phyloP scores from a whole-genome alignment of 2,329 filamentous ascomycete species.

The Pezicula rhizophila region DNA sequence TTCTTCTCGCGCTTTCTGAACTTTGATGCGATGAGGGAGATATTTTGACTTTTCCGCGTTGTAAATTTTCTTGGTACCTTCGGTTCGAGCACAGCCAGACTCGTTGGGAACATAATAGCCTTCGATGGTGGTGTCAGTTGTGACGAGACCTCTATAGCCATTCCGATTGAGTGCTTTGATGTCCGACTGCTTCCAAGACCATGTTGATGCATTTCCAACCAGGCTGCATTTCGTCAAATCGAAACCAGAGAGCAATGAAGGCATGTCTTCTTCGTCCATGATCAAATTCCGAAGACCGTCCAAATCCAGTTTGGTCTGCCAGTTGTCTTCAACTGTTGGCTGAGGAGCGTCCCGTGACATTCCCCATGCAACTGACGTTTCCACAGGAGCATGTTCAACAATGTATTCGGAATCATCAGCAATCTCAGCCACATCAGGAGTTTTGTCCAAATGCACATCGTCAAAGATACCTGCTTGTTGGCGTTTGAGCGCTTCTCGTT shows the following conservation, averaged over 20 bases:
- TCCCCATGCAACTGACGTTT: constrained; percentile 49
- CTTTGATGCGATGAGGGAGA: constrained; percentile 92
- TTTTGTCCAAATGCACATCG: constrained; percentile 37
- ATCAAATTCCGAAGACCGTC: constrained; percentile 64
- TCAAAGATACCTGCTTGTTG: constrained; percentile 41
- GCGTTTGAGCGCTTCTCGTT: constrained; percentile 55
- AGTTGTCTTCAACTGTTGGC: constrained; percentile 61
- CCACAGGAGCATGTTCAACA: constrained; percentile 29
- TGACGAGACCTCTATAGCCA: constrained; percentile 40
- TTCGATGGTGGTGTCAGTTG: constrained; percentile 40
- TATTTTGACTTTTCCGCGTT: constrained; percentile 99
- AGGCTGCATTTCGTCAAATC: constrained; percentile 36
- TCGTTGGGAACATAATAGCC: constrained; percentile 79
- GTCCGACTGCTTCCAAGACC: constrained; percentile 67
- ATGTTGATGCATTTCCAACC: constrained; percentile 51
- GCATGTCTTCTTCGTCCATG: constrained; percentile 64
- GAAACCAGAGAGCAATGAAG: constrained; percentile 43
- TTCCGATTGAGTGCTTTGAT: constrained; percentile 62
- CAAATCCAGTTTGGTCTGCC: constrained; percentile 57
- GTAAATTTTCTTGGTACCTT: constrained; percentile 90
- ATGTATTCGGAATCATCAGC: constrained; percentile 27
- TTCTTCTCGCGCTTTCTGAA: constrained; percentile 85
- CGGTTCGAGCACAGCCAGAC: constrained; percentile 82
- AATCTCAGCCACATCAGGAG: constrained; percentile 21
- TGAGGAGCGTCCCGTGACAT: constrained; percentile 52